Conservation (phyloP, 805 yeast genomes). For the Kregervanrija fluxuum region DNA sequence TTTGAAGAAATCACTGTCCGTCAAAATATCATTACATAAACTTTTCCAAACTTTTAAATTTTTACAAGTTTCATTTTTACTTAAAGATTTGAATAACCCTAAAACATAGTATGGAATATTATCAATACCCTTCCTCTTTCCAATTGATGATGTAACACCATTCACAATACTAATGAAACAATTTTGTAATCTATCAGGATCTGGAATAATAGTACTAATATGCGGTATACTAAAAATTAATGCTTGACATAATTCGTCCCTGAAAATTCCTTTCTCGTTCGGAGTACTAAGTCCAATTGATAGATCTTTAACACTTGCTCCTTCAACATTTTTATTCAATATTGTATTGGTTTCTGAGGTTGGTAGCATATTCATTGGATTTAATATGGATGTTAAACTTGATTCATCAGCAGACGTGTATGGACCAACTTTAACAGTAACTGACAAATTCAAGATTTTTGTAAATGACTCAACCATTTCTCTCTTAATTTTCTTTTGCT, state of each 20-base stretch:
- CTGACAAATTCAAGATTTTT: slow-evolving; percentile 18
- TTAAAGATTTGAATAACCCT: slow-evolving; percentile 33
- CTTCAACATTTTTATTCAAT: not conserved
- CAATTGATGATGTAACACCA: slow-evolving; percentile 45
- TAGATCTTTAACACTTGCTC: not conserved
- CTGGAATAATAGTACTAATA: slow-evolving; percentile 40
- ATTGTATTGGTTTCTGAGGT: slow-evolving; percentile 9
- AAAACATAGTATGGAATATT: slow-evolving; percentile 33
- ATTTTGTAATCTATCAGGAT: slow-evolving; percentile 51
- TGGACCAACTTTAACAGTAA: slow-evolving; percentile 16
- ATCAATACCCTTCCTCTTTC: slow-evolving; percentile 36
- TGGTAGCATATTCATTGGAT: slow-evolving; percentile 19
- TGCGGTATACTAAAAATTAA: slow-evolving; percentile 34
- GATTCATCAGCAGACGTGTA: slow-evolving; percentile 12
- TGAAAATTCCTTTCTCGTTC: slow-evolving; percentile 19
- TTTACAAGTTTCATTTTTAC: slow-evolving; percentile 28
- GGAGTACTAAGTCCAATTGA: not conserved
- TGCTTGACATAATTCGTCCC: slow-evolving; percentile 39
- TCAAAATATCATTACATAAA: slow-evolving; percentile 54
- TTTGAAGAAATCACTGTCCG: slow-evolving; percentile 52
- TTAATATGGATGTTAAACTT: slow-evolving; percentile 13
- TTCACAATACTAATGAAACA: slow-evolving; percentile 45
- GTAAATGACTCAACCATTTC: slow-evolving; percentile 33
- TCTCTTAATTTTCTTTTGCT: slow-evolving; percentile 48
- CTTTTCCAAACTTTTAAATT: slow-evolving; percentile 55